Conservation (phyloP, 139 green algal genomes). For the Chlamydomonas schloesseri region DNA sequence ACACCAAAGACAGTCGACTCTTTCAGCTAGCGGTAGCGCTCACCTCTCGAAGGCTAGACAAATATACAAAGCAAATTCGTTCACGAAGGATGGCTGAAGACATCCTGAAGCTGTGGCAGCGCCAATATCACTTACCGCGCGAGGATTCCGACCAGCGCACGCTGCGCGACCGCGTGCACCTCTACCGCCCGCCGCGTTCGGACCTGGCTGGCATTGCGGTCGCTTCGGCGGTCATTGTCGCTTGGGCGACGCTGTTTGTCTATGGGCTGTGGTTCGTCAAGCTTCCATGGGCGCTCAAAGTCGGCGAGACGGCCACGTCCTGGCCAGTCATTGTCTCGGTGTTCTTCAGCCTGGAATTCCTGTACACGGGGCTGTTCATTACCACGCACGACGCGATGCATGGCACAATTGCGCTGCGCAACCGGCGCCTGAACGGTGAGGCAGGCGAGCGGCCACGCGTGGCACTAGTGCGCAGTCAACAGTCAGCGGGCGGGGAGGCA, state of each 20-base stretch:
- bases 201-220: conserved; percentile 49
- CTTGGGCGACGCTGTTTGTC: conserved; percentile 52
- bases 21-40: no score
- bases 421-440: conserved; percentile 55
- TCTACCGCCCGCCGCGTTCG: conserved; percentile 47
- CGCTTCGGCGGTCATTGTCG: conserved; percentile 45
- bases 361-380: conserved; percentile 66
- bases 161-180: conserved; percentile 3
- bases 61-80: no score
- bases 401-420: conserved; percentile 55
- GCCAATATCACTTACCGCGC: conserved; percentile 46
- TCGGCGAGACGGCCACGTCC: not conserved
- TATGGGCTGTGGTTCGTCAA: conserved; percentile 52
- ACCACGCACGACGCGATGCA: conserved; percentile 72
- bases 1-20: no score
- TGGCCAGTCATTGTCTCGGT: conserved; percentile 44
- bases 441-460: not conserved
- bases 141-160: conserved; percentile 13
- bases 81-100: not conserved
- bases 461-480: no score
- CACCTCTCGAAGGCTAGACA: no score
- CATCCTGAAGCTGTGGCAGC: conserved; percentile 13
- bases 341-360: conserved; percentile 59
- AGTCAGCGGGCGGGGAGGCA: no score
- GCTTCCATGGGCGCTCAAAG: conserved; percentile 23